Evolutionary conservation across 2,329 filamentous ascomycete species (phyloP).

Genomic region (Aspergillus japonicus): DNA sequence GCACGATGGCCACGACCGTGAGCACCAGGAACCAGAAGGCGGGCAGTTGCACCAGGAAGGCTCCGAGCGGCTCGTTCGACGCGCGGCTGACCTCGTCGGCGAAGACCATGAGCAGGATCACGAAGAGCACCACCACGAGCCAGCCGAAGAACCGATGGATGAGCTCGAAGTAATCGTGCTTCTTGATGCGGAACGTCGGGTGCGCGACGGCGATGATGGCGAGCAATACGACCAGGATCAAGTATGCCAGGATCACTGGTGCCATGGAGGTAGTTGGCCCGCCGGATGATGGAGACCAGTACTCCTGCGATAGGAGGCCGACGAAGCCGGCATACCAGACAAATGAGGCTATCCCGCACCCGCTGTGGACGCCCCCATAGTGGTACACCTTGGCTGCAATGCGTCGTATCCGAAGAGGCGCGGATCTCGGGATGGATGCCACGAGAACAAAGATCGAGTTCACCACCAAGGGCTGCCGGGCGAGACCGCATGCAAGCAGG

Average conservation of each 20-base stretch:
- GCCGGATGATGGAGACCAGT: conserved; percentile 25
- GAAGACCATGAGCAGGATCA: conserved; percentile 60
- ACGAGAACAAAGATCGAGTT: conserved; percentile 51
- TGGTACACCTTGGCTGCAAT: conserved; percentile 53
- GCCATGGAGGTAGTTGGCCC: conserved; percentile 28
- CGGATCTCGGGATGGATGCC: conserved; percentile 45
- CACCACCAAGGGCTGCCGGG: conserved; percentile 55
- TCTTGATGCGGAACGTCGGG: conserved; percentile 60
- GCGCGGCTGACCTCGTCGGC: conserved; percentile 44
- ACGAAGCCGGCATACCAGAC: conserved; percentile 48
- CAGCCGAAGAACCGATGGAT: conserved; percentile 74
- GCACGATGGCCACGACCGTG: conserved; percentile 64
- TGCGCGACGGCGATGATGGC: conserved; percentile 63
- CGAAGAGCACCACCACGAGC: conserved; percentile 64
- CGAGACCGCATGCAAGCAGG: conserved; percentile 47
- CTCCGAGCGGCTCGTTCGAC: conserved; percentile 35
- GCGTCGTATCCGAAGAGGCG: conserved; percentile 48
- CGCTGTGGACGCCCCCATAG: conserved; percentile 56
- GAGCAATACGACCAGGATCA: conserved; percentile 58
- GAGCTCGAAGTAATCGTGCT: conserved; percentile 69
- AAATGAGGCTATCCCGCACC: conserved; percentile 49
- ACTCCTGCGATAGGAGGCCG: conserved; percentile 35
- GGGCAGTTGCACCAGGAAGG: conserved; percentile 48
- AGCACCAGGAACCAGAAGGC: conserved; percentile 67
- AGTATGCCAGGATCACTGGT: conserved; percentile 56